Evolutionary conservation across 2,329 filamentous ascomycete species (phyloP).

Genomic region (Xylariaceae sp.): DNA sequence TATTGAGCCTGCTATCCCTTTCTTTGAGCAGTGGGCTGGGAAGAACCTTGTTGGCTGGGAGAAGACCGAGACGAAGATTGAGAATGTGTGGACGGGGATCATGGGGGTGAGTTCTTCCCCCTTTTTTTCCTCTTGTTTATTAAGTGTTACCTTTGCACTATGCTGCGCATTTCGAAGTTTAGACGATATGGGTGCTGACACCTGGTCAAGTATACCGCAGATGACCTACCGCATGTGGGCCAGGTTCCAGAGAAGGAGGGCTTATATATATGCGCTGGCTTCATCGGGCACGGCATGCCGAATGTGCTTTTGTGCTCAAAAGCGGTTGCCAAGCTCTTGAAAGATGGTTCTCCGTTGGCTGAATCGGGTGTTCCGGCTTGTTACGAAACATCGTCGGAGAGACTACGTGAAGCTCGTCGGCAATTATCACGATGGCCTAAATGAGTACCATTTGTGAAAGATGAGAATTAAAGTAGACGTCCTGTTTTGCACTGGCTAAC

Average conservation of each 20-base stretch:
- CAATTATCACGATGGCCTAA: not conserved
- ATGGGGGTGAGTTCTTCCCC: constrained; percentile 32
- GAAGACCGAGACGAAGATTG: constrained; percentile 42
- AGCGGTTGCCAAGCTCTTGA: constrained; percentile 32
- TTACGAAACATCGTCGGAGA: constrained; percentile 31
- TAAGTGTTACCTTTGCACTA: not conserved
- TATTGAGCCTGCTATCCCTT: constrained; percentile 48
- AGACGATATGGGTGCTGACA: not conserved
- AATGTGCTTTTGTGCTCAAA: constrained; percentile 34
- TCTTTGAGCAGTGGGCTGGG: constrained; percentile 58
- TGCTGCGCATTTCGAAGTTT: not conserved
- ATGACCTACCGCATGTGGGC: constrained; percentile 34
- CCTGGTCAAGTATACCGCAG: constrained; percentile 29
- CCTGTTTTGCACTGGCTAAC: no score
- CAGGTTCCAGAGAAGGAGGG: constrained; percentile 31
- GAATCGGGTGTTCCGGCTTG: constrained; percentile 32
- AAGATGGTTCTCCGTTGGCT: constrained; percentile 28
- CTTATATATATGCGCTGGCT: constrained; percentile 34
- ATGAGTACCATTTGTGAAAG: not conserved
- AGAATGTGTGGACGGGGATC: constrained; percentile 44
- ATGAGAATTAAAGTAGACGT: not conserved
- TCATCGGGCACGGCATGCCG: constrained; percentile 37
- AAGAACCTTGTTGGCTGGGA: constrained; percentile 56
- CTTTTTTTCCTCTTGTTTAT: not conserved
- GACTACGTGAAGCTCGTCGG: constrained; percentile 23